phyloP scores from a whole-genome alignment of 495 filamentous ascomycete species.

The Daldinia concentrica region DNA sequence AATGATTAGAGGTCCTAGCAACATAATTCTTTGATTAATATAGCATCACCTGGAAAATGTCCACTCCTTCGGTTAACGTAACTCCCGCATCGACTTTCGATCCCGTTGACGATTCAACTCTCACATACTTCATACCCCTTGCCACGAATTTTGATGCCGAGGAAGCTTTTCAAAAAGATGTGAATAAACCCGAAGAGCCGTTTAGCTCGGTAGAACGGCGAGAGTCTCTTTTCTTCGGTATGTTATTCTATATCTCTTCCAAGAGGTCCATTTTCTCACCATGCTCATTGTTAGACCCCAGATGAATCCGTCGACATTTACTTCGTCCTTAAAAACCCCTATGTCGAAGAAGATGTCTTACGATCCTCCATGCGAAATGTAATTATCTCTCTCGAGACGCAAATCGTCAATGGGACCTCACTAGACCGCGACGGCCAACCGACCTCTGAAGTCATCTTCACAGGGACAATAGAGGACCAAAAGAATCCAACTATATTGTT shows the following conservation, averaged over 20 bases:
- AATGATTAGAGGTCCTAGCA: conserved; percentile 7
- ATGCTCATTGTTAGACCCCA: conserved; percentile 71
- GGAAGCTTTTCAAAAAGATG: conserved; percentile 55
- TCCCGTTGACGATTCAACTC: conserved; percentile 74
- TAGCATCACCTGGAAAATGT: conserved; percentile 31
- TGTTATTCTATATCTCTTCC: conserved; percentile 46
- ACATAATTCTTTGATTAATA: neutral
- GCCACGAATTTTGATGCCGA: conserved; percentile 72
- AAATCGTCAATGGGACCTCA: conserved; percentile 69
- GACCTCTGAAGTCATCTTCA: conserved; percentile 72
- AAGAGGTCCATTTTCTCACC: conserved; percentile 53
- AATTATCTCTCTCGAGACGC: conserved; percentile 73
- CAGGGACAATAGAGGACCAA: conserved; percentile 64
- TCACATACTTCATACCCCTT: conserved; percentile 82
- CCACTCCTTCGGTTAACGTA: conserved; percentile 36
- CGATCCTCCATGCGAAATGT: conserved; percentile 70
- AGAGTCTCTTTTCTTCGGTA: conserved; percentile 74
- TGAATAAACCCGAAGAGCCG: conserved; percentile 45
- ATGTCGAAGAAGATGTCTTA: conserved; percentile 66
- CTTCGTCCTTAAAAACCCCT: conserved; percentile 74
- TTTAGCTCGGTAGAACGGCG: conserved; percentile 60
- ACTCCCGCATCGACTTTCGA: conserved; percentile 50
- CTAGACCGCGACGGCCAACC: conserved; percentile 57
- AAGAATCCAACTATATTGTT: conserved; percentile 71
- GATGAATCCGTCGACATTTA: conserved; percentile 82